Base-by-base conservation (phyloP, 352 stramenopile genomes). In the Phytophthora cactorum region DNA sequence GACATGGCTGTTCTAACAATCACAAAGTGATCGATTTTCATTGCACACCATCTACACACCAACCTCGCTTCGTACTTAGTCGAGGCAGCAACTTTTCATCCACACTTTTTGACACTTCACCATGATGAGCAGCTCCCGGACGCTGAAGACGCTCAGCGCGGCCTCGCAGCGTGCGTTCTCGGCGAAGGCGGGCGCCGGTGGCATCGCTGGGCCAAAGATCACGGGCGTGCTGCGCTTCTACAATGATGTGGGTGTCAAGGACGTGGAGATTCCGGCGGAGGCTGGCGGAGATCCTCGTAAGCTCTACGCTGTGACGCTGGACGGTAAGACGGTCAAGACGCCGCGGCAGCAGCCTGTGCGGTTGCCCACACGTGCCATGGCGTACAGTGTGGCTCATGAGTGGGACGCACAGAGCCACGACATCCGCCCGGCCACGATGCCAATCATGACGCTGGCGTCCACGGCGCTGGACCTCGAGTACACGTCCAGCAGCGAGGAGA, bases 371-470 rank as follows among this genome's bases (percentile, higher is more conserved):
- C 81, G 87, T 43, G 74, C 84, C 29, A 74, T 96, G 70, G 89
- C 86, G 17, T 81, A 77, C 53, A 82, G 84, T 0, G 82, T 96
- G 31, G 89, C 89, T 6, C 83, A 92, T 44, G 89, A 96, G 52
- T 96, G 89, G 89, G 89, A 96, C 61, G 81, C 89, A 36, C 89
- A 96, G 70, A 71, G 77, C 27, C 70, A 79, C 25, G 77, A 84
- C 62, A 92, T 96, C 65, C 86, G 85, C 4, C 89, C 89, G 10
- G 69, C 81, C 44, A 92, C 87, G 29, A 96, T 96, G 89, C 89
- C 89, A 52, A 89, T 95, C 66, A 96, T 96, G 89, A 88, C 89
- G 63, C 79, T 96, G 44, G 87, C 83, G 38, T 92, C 87, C 22
- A 96, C 89, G 25, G 81, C 84, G 50, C 66, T 96, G 47, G 89